Percentiles rank a stretch among this genome's conserved stretches.
phyloP scores from a whole-genome alignment of 441 rosid genomes.

The Cnidoscolus chayamansa region DNA sequence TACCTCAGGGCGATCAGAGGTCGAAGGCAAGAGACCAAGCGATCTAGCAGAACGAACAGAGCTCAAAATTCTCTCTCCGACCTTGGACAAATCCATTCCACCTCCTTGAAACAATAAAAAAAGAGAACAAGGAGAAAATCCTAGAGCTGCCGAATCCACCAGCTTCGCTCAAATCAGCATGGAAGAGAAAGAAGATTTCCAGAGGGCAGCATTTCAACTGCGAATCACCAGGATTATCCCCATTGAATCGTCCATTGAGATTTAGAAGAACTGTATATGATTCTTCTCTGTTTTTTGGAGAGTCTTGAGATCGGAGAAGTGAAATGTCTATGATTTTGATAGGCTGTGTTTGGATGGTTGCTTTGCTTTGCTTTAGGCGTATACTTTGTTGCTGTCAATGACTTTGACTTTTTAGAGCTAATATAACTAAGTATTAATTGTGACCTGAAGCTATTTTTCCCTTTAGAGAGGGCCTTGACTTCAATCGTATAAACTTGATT shows the following conservation, averaged over 20 bases:
- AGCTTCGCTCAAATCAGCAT: conserved; percentile 65
- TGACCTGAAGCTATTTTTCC: too few relatives aligned
- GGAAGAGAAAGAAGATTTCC: conserved; percentile 61
- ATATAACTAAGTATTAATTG: too few relatives aligned
- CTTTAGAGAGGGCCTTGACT: too few relatives aligned
- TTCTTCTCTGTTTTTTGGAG: neutral
- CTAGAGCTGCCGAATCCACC: conserved; percentile 67
- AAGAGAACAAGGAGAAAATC: conserved; percentile 70
- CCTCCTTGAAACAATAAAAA: conserved; percentile 62
- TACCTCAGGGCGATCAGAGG: conserved; percentile 90
- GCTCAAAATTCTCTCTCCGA: conserved; percentile 84
- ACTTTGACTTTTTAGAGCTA: too few relatives aligned
- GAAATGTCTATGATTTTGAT: neutral
- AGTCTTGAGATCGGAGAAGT: neutral
- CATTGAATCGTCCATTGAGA: conserved; percentile 12
- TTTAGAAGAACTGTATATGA: neutral
- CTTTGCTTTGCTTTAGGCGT: too few relatives aligned
- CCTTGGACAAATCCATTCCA: conserved; percentile 91
- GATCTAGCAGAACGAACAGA: conserved; percentile 90
- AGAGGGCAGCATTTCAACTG: conserved; percentile 80
- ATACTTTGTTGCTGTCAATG: too few relatives aligned
- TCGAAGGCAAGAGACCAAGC: conserved; percentile 71
- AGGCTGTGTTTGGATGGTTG: neutral
- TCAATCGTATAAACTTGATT: too few relatives aligned
- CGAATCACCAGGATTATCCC: conserved; percentile 2